These are phyloP conservation scores for Ophiobolus disseminans DNA, from an alignment of 2,329 filamentous ascomycete genomes.

Conservation along the genomic window DNA sequence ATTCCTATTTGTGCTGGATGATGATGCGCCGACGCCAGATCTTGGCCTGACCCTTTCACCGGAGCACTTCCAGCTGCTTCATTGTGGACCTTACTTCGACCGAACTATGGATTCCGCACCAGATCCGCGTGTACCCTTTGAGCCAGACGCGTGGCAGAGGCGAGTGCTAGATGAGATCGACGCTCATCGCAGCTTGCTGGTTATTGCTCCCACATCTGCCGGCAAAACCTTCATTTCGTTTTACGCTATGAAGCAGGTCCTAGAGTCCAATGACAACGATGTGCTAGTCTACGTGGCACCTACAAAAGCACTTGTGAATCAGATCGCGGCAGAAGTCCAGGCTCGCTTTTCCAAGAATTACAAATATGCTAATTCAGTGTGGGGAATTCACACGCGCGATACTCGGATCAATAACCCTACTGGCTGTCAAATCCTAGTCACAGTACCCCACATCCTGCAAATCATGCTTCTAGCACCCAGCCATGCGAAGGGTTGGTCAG, in stretches of 20 bases:
- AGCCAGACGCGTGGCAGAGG: conserved; percentile 79
- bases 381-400: conserved; percentile 80
- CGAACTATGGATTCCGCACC: conserved; percentile 72
- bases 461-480: conserved; percentile 72
- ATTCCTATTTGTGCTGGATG: conserved; percentile 49
- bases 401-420: conserved; percentile 76
- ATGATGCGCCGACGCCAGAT: conserved; percentile 26
- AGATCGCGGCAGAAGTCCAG: conserved; percentile 81
- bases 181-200: conserved; percentile 71
- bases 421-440: conserved; percentile 77
- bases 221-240: conserved; percentile 87
- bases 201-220: conserved; percentile 78
- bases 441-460: conserved; percentile 78
- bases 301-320: conserved; percentile 82
- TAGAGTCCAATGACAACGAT: conserved; percentile 71
- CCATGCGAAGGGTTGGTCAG: conserved; percentile 74
- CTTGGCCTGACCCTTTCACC: conserved; percentile 51
- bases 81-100: conserved; percentile 77
- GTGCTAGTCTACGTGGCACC: conserved; percentile 81
- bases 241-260: conserved; percentile 80
- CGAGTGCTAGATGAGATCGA: conserved; percentile 77
- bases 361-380: conserved; percentile 69
- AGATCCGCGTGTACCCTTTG: conserved; percentile 73
- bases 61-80: conserved; percentile 69
- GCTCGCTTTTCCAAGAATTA: conserved; percentile 74